Conservation (phyloP, 2,329 filamentous ascomycete species). For the Cladosporium sp. region DNA sequence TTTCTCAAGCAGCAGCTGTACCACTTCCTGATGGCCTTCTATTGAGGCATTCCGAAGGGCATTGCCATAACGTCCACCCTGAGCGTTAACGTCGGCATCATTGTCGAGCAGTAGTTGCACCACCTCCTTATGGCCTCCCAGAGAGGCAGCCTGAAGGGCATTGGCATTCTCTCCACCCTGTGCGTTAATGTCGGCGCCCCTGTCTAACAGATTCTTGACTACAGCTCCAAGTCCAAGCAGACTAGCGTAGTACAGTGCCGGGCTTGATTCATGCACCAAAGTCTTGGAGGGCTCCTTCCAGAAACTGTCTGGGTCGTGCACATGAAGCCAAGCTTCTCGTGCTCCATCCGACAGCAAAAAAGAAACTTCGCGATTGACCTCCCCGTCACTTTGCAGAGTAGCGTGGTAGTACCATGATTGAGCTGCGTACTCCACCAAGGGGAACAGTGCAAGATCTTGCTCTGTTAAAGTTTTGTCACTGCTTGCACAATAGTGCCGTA, state of each 20-base stretch:
- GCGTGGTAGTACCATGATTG: slow-evolving; percentile 16
- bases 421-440: slow-evolving; percentile 17
- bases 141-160: slow-evolving; percentile 19
- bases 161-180: slow-evolving; percentile 15
- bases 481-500: slow-evolving; percentile 15
- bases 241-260: slow-evolving; percentile 12
- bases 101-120: slow-evolving; percentile 20
- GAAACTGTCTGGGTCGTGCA: slow-evolving; percentile 11
- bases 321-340: slow-evolving; percentile 12
- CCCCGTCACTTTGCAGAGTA: slow-evolving; percentile 7
- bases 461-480: too few species aligned
- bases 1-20: background rate
- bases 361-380: slow-evolving; percentile 5
- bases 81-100: slow-evolving; percentile 18
- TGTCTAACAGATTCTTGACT: slow-evolving; percentile 1
- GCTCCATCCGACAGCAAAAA: slow-evolving; percentile 7
- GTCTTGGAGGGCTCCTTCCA: too few species aligned
- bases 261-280: background rate
- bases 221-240: slow-evolving; percentile 2
- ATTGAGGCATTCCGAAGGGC: slow-evolving; percentile 13
- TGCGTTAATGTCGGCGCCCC: slow-evolving; percentile 7
- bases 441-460: slow-evolving; percentile 15
- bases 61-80: slow-evolving; percentile 6
- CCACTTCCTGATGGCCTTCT: background rate
- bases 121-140: slow-evolving; percentile 16